Evolutionary conservation across 2,329 filamentous ascomycete genomes (phyloP), one percentile per base, ranked within the genome.

Genomic region (Pseudocercospora fuligena): DNA sequence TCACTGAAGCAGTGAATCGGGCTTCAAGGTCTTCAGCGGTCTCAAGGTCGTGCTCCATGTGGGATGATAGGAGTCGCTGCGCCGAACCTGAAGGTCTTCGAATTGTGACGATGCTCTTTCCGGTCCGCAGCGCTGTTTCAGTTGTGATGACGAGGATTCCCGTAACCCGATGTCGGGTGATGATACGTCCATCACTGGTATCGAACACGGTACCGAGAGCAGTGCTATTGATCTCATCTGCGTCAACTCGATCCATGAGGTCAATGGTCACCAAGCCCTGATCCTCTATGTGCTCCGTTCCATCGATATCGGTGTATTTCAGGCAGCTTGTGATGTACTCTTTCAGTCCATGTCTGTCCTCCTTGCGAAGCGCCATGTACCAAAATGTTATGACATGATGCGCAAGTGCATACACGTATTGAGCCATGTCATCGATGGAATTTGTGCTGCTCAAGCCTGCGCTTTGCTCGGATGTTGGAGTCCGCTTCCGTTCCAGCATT

Each of bases 371-470:
- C 0, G 93, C 92, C 72, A 99, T 85, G 77, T 98, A 99, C 95
- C 95, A 99, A 77, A 97, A 97, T 1, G 93, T 91, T 71, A 99
- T 94, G 73, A 97, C 93, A 77, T 98, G 94, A 77, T 97, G 97
- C 8, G 94, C 94, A 61, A 98, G 83, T 1, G 93, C 92, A 78
- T 96, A 95, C 27, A 99, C 92, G 77, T 99, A 99, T 78, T 69
- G 82, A 74, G 63, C 70, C 66, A 71, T 71, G 33, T 72, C 70
- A 14, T 82, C 80, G 61, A 59, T 58, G 49, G 73, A 61, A 65
- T 65, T 61, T 62, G 68, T 65, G 36, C 66, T 71, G 46, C 66
- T 72, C 29, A 68, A 60, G 9, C 66, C 69, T n/a, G 70, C 70
- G 57, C 73, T 76, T 51, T 70, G 65, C 46, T 74, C 72, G 58